phyloP scores from a whole-genome alignment of 192 early-diverging fungal genomes.

The Gonapodya sp. region DNA sequence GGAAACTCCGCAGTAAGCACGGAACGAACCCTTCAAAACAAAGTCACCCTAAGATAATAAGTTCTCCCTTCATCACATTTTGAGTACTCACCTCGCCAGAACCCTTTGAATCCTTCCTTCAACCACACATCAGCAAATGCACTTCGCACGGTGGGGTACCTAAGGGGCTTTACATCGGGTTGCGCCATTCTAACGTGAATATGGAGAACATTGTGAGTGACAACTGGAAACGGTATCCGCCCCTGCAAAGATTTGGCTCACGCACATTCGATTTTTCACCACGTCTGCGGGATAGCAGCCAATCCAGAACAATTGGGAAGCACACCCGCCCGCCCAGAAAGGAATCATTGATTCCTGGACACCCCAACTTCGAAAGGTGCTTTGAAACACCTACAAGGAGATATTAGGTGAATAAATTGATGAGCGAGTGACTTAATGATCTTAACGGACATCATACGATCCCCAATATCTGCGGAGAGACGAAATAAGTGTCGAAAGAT shows the following conservation, averaged over 20 bases:
- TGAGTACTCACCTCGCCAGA: slow-evolving; percentile 45
- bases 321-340: not conserved
- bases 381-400: not conserved
- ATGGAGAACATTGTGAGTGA: too few relatives aligned
- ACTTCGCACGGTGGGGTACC: slow-evolving; percentile 23
- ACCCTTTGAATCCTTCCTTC: slow-evolving; percentile 48
- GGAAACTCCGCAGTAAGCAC: slow-evolving; percentile 84
- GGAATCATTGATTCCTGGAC: not conserved
- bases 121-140: slow-evolving; percentile 25
- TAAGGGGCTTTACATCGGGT: slow-evolving; percentile 54
- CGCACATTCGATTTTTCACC: slow-evolving; percentile 72
- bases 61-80: too few relatives aligned
- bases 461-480: too few relatives aligned
- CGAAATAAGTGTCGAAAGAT: too few relatives aligned
- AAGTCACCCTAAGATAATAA: slow-evolving; percentile 43
- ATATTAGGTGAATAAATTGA: not conserved
- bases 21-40: slow-evolving; percentile 61
- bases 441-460: not conserved
- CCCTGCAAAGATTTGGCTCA: too few relatives aligned
- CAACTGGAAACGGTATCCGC: too few relatives aligned
- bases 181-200: slow-evolving; percentile 83
- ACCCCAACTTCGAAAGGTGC: not conserved
- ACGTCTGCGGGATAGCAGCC: slow-evolving; percentile 43
- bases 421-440: not conserved
- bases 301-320: not conserved